Evolutionary conservation across 495 filamentous ascomycete genomes (phyloP).

Genomic region (Aspergillus homomorphus): DNA sequence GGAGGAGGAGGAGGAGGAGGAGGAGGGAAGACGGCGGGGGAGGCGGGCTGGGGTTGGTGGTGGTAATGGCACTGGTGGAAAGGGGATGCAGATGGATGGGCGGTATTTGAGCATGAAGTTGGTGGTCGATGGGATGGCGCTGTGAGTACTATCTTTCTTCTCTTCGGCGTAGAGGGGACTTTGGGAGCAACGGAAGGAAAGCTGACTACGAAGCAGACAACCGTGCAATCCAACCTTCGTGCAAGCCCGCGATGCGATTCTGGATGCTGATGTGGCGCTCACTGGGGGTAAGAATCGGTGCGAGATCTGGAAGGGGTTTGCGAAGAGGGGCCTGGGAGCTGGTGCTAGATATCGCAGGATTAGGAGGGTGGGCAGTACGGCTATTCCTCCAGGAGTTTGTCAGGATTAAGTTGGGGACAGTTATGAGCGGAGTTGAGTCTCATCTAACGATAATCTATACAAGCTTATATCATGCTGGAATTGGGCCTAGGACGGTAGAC

Average conservation of each 20-base stretch:
- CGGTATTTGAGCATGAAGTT: slow-evolving; percentile 51
- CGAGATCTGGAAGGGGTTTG: slow-evolving; percentile 53
- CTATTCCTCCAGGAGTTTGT: slow-evolving; percentile 3
- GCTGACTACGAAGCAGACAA: slow-evolving; percentile 25
- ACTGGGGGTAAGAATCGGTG: slow-evolving; percentile 50
- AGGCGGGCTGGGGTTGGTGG: too few species aligned
- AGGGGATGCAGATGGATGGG: slow-evolving; percentile 35
- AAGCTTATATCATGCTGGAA: background rate
- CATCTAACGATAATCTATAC: too few species aligned
- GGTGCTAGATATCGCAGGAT: background rate
- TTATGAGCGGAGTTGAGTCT: background rate
- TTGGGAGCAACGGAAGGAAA: background rate
- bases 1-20: slow-evolving; percentile 51
- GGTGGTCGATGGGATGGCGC: slow-evolving; percentile 50
- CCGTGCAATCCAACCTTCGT: slow-evolving; percentile 53
- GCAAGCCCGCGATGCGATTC: slow-evolving; percentile 48
- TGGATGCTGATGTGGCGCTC: slow-evolving; percentile 49
- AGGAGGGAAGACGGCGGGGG: too few species aligned
- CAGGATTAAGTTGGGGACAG: background rate
- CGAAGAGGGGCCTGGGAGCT: slow-evolving; percentile 46
- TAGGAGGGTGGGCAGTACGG: background rate
- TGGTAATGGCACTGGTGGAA: too few species aligned
- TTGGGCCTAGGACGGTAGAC: background rate
- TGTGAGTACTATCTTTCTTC: slow-evolving; percentile 18
- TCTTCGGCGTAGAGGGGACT: background rate